These are phyloP conservation scores for Arachnopeziza araneosa DNA, from an alignment of 2,329 filamentous ascomycete genomes.

Conservation along the genomic window DNA sequence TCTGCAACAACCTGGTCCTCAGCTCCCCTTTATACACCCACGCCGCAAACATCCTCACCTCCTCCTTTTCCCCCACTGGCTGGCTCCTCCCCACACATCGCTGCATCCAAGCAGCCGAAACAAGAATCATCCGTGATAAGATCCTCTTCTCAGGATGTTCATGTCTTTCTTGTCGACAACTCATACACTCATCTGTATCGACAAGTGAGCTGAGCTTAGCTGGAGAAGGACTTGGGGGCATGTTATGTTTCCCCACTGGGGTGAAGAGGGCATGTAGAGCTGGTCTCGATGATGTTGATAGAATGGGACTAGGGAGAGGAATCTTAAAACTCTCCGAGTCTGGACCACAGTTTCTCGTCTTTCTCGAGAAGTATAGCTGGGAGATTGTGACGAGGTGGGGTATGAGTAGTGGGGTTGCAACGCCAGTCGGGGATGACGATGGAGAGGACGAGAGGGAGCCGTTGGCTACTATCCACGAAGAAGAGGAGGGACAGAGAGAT, in stretches of 20 bases:
- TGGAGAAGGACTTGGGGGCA: neutral
- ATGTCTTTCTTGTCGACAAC: slow-evolving; percentile 3
- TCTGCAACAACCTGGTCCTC: slow-evolving; percentile 19
- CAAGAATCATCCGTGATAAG: slow-evolving; percentile 6
- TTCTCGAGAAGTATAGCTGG: slow-evolving; percentile 15
- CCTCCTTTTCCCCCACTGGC: slow-evolving; percentile 2
- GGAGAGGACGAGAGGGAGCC: neutral
- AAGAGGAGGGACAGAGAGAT: slow-evolving; percentile 1
- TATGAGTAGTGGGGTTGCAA: slow-evolving; percentile 3
- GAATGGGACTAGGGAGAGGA: neutral
- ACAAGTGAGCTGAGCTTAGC: neutral
- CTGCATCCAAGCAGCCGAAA: slow-evolving; percentile 8
- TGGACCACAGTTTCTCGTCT: slow-evolving; percentile 19
- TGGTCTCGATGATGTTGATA: neutral
- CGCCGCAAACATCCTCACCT: slow-evolving; percentile 10
- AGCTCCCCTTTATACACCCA: slow-evolving; percentile 1
- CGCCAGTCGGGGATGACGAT: neutral
- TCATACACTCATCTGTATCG: slow-evolving; percentile 1
- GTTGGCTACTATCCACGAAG: neutral
- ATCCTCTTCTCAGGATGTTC: slow-evolving; percentile 5
- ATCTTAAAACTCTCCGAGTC: slow-evolving; percentile 2
- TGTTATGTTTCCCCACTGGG: neutral
- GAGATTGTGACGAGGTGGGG: slow-evolving; percentile 13
- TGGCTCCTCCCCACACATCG: slow-evolving; percentile 21
- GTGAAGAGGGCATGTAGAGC: neutral